Evolutionary conservation across 495 filamentous ascomycete species (phyloP).

Genomic region (Penicillium bialowiezense): DNA sequence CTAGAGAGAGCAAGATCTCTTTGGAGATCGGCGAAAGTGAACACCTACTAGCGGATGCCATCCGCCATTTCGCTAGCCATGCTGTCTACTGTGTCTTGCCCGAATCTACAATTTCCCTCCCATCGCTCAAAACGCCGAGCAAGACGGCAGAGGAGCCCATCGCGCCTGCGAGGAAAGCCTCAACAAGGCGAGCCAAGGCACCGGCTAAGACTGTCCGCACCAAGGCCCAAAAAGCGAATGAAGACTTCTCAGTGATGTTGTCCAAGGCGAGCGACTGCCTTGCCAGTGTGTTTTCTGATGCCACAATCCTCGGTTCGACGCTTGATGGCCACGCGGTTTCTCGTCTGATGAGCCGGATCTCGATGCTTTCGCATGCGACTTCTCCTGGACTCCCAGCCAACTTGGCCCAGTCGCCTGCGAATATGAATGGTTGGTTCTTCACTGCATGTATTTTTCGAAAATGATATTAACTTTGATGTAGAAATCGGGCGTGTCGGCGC

Average conservation of each 20-base stretch:
- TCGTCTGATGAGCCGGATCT: constrained; percentile 45
- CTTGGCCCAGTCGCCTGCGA: constrained; percentile 39
- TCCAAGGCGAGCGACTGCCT: constrained; percentile 40
- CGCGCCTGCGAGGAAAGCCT: constrained; percentile 16
- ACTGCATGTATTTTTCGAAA: not conserved
- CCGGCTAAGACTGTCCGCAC: constrained; percentile 28
- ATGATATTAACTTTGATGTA: constrained; percentile 16
- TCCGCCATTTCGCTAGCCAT: constrained; percentile 69
- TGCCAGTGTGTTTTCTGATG: constrained; percentile 35
- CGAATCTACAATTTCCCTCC: constrained; percentile 86
- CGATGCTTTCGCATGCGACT: constrained; percentile 45
- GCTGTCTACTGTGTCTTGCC: constrained; percentile 84
- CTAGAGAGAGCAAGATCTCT: constrained; percentile 38
- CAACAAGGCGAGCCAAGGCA: constrained; percentile 26
- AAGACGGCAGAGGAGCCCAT: constrained; percentile 20
- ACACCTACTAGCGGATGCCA: constrained; percentile 53
- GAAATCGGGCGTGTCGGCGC: constrained; percentile 47
- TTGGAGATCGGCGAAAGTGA: constrained; percentile 43
- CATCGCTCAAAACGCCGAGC: constrained; percentile 51
- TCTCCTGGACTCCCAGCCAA: constrained; percentile 26
- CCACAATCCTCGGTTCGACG: constrained; percentile 42
- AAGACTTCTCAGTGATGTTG: constrained; percentile 42
- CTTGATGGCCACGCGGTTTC: constrained; percentile 45
- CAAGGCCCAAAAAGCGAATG: constrained; percentile 32
- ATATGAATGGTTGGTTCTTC: constrained; percentile 38